phyloP scores from a whole-genome alignment of 1,139 yeast species.

The Debaryomyces sp. region DNA sequence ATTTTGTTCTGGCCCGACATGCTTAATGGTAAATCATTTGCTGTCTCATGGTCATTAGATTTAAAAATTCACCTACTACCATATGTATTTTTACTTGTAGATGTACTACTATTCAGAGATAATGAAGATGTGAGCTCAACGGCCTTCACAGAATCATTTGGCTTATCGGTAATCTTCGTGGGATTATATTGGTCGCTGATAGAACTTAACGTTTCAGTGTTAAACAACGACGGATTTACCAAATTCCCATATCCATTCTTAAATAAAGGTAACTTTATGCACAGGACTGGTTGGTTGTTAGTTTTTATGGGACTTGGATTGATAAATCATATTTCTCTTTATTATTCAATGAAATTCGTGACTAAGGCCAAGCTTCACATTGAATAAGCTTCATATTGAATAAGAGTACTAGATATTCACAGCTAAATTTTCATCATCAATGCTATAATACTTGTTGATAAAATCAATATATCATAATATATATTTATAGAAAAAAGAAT shows the following conservation, averaged over 20 bases:
- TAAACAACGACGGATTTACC: constrained; percentile 13
- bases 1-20: constrained; percentile 19
- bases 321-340: neutral
- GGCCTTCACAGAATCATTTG: constrained; percentile 2
- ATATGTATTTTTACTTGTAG: constrained; percentile 14
- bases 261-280: constrained; percentile 10
- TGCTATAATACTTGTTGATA: neutral
- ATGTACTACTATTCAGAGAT: constrained; percentile 9
- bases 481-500: neutral
- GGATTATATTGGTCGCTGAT: constrained; percentile 8
- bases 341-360: neutral
- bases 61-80: constrained; percentile 28
- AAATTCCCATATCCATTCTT: constrained; percentile 25
- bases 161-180: constrained; percentile 5
- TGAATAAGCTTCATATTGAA: too few species aligned
- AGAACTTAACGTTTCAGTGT: constrained; percentile 12
- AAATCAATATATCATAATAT: neutral
- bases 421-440: too few species aligned
- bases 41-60: constrained; percentile 20
- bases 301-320: constrained; percentile 1
- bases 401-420: neutral
- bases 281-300: constrained; percentile 10
- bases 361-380: neutral
- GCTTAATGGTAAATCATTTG: constrained; percentile 23
- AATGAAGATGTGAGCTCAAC: neutral